phyloP scores from a whole-genome alignment of 768 basidiomycete species.

The Leccinum variicolor region DNA sequence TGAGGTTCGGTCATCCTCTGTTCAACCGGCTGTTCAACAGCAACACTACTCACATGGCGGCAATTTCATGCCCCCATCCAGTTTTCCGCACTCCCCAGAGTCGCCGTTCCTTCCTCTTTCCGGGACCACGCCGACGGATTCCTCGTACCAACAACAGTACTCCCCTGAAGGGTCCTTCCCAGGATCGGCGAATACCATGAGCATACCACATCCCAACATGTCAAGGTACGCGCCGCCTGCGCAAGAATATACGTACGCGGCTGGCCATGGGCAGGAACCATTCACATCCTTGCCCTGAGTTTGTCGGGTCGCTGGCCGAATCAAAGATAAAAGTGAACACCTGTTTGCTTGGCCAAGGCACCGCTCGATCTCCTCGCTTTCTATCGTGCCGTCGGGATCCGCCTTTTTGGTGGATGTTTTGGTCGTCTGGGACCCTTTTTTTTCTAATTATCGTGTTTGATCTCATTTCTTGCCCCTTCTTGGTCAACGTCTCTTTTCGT shows the following conservation, averaged over 20 bases:
- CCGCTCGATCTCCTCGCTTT: conserved; percentile 1
- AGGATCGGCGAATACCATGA: conserved; percentile 10
- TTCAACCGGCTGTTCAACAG: conserved; percentile 15
- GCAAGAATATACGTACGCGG: conserved; percentile 19
- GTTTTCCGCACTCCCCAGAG: conserved; percentile 15
- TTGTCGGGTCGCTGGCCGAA: not conserved
- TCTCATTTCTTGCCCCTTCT: conserved; percentile 15
- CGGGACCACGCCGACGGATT: conserved; percentile 7
- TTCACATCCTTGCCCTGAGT: conserved; percentile 19
- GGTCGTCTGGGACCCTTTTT: not conserved
- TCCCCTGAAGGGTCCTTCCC: conserved; percentile 18
- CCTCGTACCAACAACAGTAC: conserved; percentile 19
- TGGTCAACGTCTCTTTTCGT: conserved; percentile 7
- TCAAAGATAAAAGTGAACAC: not conserved
- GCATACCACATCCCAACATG: conserved; percentile 12
- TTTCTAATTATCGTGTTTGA: conserved; percentile 1
- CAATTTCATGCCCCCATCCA: conserved; percentile 10
- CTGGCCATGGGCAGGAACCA: conserved; percentile 24
- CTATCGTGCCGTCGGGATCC: conserved; percentile 1
- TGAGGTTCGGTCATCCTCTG: conserved; percentile 11
- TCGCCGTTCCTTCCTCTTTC: conserved; percentile 14
- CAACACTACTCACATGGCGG: conserved; percentile 16
- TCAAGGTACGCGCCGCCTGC: conserved; percentile 16
- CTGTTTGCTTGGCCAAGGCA: not conserved
- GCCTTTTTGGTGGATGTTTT: conserved; percentile 9